These are phyloP conservation scores for Neurospora sp. DNA, from an alignment of 495 filamentous ascomycete genomes.

Conservation along the genomic window DNA sequence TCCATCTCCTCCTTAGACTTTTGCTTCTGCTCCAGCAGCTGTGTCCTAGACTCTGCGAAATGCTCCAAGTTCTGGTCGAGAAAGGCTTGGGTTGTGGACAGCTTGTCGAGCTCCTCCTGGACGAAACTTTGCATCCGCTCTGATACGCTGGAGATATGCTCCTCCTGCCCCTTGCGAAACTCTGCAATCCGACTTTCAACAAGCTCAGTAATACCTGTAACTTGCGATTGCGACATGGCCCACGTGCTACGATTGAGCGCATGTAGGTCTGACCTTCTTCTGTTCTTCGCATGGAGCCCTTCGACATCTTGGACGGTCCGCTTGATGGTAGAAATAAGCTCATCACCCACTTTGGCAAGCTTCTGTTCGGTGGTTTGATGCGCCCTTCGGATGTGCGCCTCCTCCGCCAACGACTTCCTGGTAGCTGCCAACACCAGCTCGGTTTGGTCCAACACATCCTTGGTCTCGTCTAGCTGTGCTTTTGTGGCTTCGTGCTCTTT, in stretches of 20 bases:
- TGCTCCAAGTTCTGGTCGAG: conserved; percentile 54
- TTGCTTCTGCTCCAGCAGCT: conserved; percentile 57
- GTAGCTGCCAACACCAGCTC: conserved; percentile 71
- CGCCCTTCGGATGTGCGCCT: conserved; percentile 67
- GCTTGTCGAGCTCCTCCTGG: conserved; percentile 54
- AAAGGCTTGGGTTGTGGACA: conserved; percentile 55
- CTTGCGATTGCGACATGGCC: conserved; percentile 63
- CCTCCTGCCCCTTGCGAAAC: conserved; percentile 60
- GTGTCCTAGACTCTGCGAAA: conserved; percentile 55
- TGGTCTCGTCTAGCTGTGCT: conserved; percentile 62
- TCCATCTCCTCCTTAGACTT: conserved; percentile 83
- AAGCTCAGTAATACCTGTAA: conserved; percentile 59
- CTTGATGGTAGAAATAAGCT: conserved; percentile 64
- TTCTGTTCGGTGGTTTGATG: conserved; percentile 77
- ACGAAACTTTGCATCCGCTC: conserved; percentile 65
- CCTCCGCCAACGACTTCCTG: conserved; percentile 64
- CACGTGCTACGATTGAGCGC: conserved; percentile 65
- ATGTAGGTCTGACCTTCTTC: conserved; percentile 75
- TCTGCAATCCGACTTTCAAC: conserved; percentile 63
- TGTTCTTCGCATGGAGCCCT: conserved; percentile 72
- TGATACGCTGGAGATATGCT: conserved; percentile 55
- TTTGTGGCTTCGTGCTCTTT: conserved; percentile 75
- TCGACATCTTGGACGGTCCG: conserved; percentile 70
- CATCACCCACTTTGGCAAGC: conserved; percentile 58
- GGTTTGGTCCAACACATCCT: conserved; percentile 72